Evolutionary conservation across 1,284 basidiomycete species (phyloP).

Genomic region (Rhizoctonia solani): DNA sequence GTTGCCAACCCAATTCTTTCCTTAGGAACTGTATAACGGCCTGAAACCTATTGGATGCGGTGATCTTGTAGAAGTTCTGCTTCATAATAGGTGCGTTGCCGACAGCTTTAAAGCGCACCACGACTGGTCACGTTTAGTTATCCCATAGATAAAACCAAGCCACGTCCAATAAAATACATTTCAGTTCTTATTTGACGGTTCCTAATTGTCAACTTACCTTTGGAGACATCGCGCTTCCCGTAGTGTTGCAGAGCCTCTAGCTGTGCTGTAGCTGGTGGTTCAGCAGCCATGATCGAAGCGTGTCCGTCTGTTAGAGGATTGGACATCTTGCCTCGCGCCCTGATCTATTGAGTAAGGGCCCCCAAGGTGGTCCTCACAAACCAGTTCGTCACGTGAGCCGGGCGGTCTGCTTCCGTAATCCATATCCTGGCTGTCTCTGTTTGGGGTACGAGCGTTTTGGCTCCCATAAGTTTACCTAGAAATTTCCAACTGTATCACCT

Average conservation of each 20-base stretch:
- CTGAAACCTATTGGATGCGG: conserved; percentile 91
- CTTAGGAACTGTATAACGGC: conserved; percentile 93
- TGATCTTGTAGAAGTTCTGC: conserved; percentile 98
- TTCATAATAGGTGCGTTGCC: conserved; percentile 99
- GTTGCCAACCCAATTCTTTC: conserved; percentile 88
- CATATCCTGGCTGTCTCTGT: too few relatives aligned
- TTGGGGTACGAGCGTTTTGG: too few relatives aligned
- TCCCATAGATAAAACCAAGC: too few relatives aligned
- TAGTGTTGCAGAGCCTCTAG: conserved; percentile 23
- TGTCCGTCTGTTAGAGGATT: conserved; percentile 16
- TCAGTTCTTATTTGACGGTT: neutral
- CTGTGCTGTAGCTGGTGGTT: conserved; percentile 2
- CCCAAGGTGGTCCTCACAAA: neutral
- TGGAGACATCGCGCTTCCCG: conserved; percentile 19
- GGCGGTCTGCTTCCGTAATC: too few relatives aligned
- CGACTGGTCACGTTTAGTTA: conserved; percentile 59
- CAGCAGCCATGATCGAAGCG: conserved; percentile 16
- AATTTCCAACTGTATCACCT: too few relatives aligned
- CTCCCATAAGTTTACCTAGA: too few relatives aligned
- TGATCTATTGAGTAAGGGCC: neutral
- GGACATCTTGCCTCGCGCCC: conserved; percentile 6
- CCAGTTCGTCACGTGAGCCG: too few relatives aligned
- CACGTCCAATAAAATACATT: neutral
- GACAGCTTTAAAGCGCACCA: conserved; percentile 98
- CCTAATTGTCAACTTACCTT: conserved; percentile 4